Percentiles rank a stretch among this genome's conserved stretches.
phyloP scores from a whole-genome alignment of 768 basidiomycete genomes.

The Gautieria morchelliformis region DNA sequence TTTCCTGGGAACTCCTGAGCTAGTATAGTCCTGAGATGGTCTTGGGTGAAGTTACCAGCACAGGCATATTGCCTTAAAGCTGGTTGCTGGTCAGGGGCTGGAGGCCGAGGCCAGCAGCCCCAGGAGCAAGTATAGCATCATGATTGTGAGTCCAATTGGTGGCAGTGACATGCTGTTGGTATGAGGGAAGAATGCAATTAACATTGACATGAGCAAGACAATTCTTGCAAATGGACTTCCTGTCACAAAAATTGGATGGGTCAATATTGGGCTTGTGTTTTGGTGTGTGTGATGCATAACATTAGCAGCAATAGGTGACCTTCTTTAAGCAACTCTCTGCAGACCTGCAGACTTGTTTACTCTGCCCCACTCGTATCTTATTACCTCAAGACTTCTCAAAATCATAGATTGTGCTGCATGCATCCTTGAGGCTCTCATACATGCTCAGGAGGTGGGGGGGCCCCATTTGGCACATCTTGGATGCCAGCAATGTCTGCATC shows the following conservation, averaged over 20 bases:
- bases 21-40: conserved; percentile 8
- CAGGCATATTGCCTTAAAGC: no score
- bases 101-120: conserved; percentile 10
- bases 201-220: no score
- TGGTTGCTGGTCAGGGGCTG: not conserved
- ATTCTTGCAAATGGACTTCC: no score
- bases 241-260: conserved; percentile 13
- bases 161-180: no score
- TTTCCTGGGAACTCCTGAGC: not conserved
- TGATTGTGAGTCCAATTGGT: no score
- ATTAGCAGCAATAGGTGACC: no score
- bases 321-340: not conserved
- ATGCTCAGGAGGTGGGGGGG: not conserved
- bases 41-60: no score
- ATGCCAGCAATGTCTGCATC: not conserved
- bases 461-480: not conserved
- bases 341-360: not conserved
- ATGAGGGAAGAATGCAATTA: no score
- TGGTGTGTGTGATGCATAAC: no score
- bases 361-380: no score
- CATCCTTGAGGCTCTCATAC: not conserved
- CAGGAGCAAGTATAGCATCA: no score
- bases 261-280: conserved; percentile 13
- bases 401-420: not conserved
- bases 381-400: not conserved